Percentiles rank a stretch among this genome's conserved stretches.
Conservation (phyloP, 2,329 filamentous ascomycete species). For the Cercospora sp. region DNA sequence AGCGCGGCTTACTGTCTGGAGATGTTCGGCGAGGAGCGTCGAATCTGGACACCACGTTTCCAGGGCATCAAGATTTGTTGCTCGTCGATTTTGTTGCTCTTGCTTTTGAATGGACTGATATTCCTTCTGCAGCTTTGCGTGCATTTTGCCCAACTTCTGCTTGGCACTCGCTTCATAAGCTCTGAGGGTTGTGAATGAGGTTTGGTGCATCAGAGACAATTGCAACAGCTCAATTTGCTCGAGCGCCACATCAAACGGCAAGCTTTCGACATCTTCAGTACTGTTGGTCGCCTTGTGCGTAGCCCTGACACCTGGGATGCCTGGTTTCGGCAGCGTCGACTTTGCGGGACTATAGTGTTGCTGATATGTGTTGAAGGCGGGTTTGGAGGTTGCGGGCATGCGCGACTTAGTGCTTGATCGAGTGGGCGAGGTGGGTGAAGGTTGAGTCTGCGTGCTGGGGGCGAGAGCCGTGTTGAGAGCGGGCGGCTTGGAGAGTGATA, state of each 20-base stretch:
- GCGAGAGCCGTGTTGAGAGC: constrained; percentile 20
- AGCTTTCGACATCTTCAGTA: constrained; percentile 53
- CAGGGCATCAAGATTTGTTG: constrained; percentile 55
- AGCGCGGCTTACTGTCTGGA: constrained; percentile 60
- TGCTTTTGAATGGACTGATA: constrained; percentile 39
- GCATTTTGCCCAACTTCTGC: constrained; percentile 32
- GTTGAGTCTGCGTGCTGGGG: constrained; percentile 15
- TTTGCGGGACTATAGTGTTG: constrained; percentile 69
- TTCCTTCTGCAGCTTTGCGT: constrained; percentile 33
- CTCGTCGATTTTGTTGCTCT: constrained; percentile 43
- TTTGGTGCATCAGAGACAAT: constrained; percentile 63
- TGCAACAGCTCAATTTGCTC: constrained; percentile 65
- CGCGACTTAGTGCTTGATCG: constrained; percentile 34
- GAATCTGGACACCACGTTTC: constrained; percentile 51
- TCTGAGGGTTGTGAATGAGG: constrained; percentile 46
- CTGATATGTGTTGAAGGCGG: constrained; percentile 63
- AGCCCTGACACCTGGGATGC: constrained; percentile 41
- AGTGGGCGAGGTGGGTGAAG: constrained; percentile 26
- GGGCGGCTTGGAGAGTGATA: constrained; percentile 22
- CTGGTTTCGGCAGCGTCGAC: constrained; percentile 60
- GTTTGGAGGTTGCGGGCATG: constrained; percentile 43
- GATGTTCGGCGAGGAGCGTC: constrained; percentile 53
- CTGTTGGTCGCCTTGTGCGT: constrained; percentile 61
- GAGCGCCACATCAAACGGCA: constrained; percentile 30
- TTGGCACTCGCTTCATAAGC: constrained; percentile 61